Evolutionary conservation across 2,329 filamentous ascomycete species (phyloP).

Genomic region (Ilyonectria sp.): DNA sequence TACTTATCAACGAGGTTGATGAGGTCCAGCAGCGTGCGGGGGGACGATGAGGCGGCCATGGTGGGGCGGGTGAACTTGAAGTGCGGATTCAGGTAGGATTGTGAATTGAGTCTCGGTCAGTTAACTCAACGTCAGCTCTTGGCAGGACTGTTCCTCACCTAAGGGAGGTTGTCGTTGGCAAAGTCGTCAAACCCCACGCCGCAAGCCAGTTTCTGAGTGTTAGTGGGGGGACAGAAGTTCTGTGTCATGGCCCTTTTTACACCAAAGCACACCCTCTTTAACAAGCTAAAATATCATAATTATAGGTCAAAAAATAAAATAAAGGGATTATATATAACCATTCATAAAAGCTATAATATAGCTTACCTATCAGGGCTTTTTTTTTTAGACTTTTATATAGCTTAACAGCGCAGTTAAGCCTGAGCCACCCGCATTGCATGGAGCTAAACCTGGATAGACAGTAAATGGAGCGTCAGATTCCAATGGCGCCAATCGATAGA

Average conservation of each 20-base stretch:
- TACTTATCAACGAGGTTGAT: constrained; percentile 62
- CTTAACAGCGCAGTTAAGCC: background rate
- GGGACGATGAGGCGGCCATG: constrained; percentile 32
- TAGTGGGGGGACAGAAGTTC: too few species aligned
- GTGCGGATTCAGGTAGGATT: constrained; percentile 8
- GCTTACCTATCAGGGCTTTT: too few species aligned
- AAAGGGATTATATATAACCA: too few species aligned
- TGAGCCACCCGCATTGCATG: constrained; percentile 22
- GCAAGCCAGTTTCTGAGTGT: background rate
- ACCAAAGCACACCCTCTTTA: too few species aligned
- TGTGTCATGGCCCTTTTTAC: too few species aligned
- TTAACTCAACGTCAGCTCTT: background rate
- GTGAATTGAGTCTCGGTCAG: background rate
- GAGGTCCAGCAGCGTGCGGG: constrained; percentile 54
- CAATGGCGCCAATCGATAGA: background rate
- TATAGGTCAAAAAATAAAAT: too few species aligned
- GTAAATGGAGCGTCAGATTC: background rate
- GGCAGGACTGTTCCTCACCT: background rate
- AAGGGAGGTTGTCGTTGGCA: background rate
- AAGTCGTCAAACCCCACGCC: background rate
- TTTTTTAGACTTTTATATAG: too few species aligned
- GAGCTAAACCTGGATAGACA: constrained; percentile 11
- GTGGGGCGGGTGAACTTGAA: background rate
- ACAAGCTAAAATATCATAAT: too few species aligned
- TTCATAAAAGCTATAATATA: too few species aligned